These are phyloP conservation scores for Parafenestella ontariensis DNA, from an alignment of 2,329 filamentous ascomycete species.

Conservation along the genomic window DNA sequence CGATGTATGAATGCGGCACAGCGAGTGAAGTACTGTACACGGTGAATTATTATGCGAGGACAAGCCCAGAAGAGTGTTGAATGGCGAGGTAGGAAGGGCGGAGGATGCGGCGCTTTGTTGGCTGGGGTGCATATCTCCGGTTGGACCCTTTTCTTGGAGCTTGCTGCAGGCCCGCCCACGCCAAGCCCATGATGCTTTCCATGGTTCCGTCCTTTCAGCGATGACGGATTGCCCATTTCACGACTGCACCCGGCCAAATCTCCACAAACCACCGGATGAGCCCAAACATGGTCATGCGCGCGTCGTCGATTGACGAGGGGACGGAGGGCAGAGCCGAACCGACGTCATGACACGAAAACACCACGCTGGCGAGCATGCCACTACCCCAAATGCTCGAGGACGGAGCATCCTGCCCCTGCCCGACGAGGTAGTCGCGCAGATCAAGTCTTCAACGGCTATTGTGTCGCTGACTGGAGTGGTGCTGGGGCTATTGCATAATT, in stretches of 20 bases:
- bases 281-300: constrained; percentile 14
- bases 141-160: constrained; percentile 24
- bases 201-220: background rate
- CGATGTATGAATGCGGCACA: background rate
- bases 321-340: constrained; percentile 3
- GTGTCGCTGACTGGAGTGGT: constrained; percentile 75
- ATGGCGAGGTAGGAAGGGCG: background rate
- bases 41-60: constrained; percentile 1
- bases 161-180: constrained; percentile 1
- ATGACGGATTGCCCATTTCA: constrained; percentile 15
- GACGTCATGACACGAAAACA: constrained; percentile 19
- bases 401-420: constrained; percentile 70
- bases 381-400: background rate
- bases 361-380: background rate
- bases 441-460: constrained; percentile 85
- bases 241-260: constrained; percentile 5
- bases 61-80: background rate
- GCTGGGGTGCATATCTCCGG: constrained; percentile 10
- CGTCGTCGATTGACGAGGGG: constrained; percentile 5
- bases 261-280: background rate
- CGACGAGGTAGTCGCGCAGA: constrained; percentile 73
- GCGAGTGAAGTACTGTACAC: constrained; percentile 2
- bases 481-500: constrained; percentile 78
- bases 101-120: background rate
- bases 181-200: constrained; percentile 1